Evolutionary conservation across 345 rosid species (phyloP).

Genomic region (Dimocarpus longan): DNA sequence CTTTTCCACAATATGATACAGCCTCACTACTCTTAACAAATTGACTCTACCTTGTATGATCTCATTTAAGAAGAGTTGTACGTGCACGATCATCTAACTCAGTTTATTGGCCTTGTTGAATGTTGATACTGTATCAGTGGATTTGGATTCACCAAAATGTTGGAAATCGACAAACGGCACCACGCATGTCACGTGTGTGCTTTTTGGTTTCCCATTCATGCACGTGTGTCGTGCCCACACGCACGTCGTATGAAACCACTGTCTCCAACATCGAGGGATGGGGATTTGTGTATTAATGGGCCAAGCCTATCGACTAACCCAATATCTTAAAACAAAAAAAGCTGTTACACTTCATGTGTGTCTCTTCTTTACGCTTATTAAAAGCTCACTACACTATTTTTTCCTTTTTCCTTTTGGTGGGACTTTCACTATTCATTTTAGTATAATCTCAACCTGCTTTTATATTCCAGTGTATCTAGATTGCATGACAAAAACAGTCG

Average conservation of each 20-base stretch:
- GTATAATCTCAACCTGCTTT: too few species aligned
- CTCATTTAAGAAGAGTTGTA: neutral
- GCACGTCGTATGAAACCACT: neutral
- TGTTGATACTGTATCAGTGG: neutral
- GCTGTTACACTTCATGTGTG: neutral
- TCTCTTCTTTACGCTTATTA: neutral
- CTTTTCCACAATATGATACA: neutral
- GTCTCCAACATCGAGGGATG: constrained; percentile 18
- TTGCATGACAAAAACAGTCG: neutral
- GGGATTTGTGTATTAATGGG: constrained; percentile 21
- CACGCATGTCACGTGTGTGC: neutral
- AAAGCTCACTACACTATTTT: neutral
- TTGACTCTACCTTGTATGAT: constrained; percentile 11
- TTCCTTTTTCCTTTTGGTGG: constrained; percentile 20
- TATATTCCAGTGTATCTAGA: neutral
- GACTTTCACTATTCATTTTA: constrained; percentile 4
- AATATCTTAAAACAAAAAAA: constrained; percentile 20
- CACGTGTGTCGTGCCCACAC: constrained; percentile 23
- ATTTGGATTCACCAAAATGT: too few species aligned
- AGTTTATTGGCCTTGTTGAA: neutral
- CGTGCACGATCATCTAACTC: constrained; percentile 25
- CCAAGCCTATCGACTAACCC: constrained; percentile 22
- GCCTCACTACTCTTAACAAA: neutral
- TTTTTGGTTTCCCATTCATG: neutral
- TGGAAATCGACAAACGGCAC: constrained; percentile 1